phyloP scores from a whole-genome alignment of 495 filamentous ascomycete genomes.

The Xylaria cubensis region DNA sequence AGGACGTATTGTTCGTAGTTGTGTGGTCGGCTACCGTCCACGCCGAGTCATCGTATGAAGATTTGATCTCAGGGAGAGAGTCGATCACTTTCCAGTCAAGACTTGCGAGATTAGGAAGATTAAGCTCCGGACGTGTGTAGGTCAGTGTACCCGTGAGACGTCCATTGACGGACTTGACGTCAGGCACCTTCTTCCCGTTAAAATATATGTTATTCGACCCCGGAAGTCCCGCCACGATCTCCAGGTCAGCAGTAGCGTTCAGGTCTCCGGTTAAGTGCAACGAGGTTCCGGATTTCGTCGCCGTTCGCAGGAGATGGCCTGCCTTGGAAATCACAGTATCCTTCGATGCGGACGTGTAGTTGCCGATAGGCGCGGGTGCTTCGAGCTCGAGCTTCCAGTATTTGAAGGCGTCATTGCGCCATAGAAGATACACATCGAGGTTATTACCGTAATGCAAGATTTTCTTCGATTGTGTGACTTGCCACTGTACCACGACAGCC shows the following conservation, averaged over 20 bases:
- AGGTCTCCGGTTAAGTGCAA: slow-evolving; percentile 70
- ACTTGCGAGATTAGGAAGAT: slow-evolving; percentile 45
- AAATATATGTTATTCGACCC: slow-evolving; percentile 17
- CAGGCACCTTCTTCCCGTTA: slow-evolving; percentile 10
- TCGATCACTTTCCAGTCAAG: slow-evolving; percentile 75
- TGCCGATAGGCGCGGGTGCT: slow-evolving; percentile 10
- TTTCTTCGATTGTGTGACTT: slow-evolving; percentile 20
- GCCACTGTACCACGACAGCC: slow-evolving; percentile 38
- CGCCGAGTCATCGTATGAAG: slow-evolving; percentile 68
- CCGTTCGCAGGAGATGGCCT: slow-evolving; percentile 71
- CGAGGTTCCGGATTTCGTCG: slow-evolving; percentile 53
- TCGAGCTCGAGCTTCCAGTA: slow-evolving; percentile 44
- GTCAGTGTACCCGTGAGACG: slow-evolving; percentile 7
- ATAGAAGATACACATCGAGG: slow-evolving; percentile 58
- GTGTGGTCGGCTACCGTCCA: slow-evolving; percentile 66
- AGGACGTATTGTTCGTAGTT: slow-evolving; percentile 61
- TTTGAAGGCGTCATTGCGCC: slow-evolving; percentile 31
- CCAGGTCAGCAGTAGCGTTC: slow-evolving; percentile 61
- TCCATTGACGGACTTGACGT: slow-evolving; percentile 1
- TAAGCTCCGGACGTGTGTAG: neutral
- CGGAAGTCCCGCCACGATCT: slow-evolving; percentile 20
- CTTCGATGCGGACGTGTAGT: slow-evolving; percentile 21
- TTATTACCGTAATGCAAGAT: slow-evolving; percentile 61
- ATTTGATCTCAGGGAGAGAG: slow-evolving; percentile 70
- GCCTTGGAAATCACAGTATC: slow-evolving; percentile 66